These are phyloP conservation scores for Russula griseocarnosa DNA, from an alignment of 768 basidiomycete genomes.

Conservation along the genomic window DNA sequence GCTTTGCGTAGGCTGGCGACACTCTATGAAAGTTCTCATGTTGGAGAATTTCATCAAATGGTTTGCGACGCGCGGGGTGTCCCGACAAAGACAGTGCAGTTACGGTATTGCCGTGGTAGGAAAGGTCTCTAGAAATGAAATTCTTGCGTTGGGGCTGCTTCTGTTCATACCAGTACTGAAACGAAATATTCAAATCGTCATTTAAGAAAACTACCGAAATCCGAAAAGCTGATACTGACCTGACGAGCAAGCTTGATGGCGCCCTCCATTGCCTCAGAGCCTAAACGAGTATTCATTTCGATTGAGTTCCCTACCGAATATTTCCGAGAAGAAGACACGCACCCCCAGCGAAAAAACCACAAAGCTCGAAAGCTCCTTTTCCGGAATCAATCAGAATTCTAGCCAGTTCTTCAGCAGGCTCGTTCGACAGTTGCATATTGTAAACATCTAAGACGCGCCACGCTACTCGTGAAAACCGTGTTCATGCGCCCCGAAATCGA, in stretches of 20 bases:
- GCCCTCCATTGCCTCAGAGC: slow-evolving; percentile 86
- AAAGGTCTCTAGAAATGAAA: slow-evolving; percentile 73
- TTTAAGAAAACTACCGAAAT: background rate
- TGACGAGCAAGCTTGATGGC: slow-evolving; percentile 80
- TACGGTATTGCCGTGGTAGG: slow-evolving; percentile 84
- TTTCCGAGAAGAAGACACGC: slow-evolving; percentile 24
- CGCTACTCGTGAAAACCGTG: background rate
- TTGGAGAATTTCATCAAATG: slow-evolving; percentile 65
- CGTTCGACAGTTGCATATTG: slow-evolving; percentile 78
- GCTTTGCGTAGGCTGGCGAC: slow-evolving; percentile 79
- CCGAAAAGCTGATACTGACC: slow-evolving; percentile 37
- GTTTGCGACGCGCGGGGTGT: slow-evolving; percentile 62
- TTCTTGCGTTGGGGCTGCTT: slow-evolving; percentile 67
- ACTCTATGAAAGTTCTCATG: slow-evolving; percentile 73
- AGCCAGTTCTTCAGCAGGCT: slow-evolving; percentile 78
- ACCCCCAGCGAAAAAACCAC: slow-evolving; percentile 77
- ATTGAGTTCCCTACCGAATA: background rate
- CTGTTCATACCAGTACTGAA: slow-evolving; percentile 65
- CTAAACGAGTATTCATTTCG: slow-evolving; percentile 36
- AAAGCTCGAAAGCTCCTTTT: slow-evolving; percentile 68
- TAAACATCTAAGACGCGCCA: slow-evolving; percentile 59
- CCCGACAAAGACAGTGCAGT: slow-evolving; percentile 63
- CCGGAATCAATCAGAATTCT: slow-evolving; percentile 58
- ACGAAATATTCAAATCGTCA: background rate
- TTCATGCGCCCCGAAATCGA: background rate